Evolutionary conservation across 495 filamentous ascomycete species (phyloP), one percentile per base, ranked within the genome.

Genomic region (Lophium mytilinum): DNA sequence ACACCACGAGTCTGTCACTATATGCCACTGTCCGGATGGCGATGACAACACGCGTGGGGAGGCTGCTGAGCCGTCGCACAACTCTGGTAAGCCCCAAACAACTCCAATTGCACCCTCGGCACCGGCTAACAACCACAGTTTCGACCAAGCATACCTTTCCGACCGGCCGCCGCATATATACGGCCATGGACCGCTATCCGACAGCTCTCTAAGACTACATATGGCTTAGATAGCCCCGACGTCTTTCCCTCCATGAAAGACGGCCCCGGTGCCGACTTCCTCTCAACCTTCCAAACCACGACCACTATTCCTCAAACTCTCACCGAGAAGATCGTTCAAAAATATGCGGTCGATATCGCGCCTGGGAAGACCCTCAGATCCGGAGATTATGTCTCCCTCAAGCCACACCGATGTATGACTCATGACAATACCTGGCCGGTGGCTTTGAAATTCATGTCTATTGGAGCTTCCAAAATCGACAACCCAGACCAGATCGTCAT

Each of bases 351-450:
- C 14, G 87, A 84, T 43, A 80, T 95, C 4, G 66, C 83, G 17
- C 68, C 80, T 14, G 88, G 81, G 41, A 94, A 95, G 71, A 73
- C 75, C 30, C 87, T 91, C 55, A 76, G 75, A 56, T 74, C 80
- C 8, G 89, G 90, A 56, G 90, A 94, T 76, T 95, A 91, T 76
- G 82, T 96, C 47, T 88, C 82, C 0, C 77, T 96, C 33, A 72
- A 78, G 15, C 88, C 89, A 5, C 78, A 87, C 56, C 75, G 77
- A 21, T 87, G 86, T 74, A 93, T 96, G 84, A 91, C 89, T 0
- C 92, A 98, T 72, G 93, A 98, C 70, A 96, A 98, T 72, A 83
- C 83, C 0, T 94, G 84, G 85, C 88, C 91, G 1, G 85, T 94
- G 0, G 85, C 86, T 0, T 66, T 79, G 45, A 96, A 98, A 71